Conservation (phyloP, 208 protist species). For the Tritrichomonas musculus region DNA sequence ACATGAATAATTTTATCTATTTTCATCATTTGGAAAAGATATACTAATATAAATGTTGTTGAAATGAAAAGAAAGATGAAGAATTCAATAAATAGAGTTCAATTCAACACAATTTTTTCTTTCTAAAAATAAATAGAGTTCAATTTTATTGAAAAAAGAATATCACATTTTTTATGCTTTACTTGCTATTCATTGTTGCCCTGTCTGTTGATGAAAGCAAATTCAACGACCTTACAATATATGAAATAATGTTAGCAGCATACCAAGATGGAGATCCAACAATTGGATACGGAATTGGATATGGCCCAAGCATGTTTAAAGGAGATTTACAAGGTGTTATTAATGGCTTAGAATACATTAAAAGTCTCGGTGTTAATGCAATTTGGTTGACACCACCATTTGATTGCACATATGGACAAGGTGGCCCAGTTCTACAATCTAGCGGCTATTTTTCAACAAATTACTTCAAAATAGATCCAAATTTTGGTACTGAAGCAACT, state of each 20-base stretch:
- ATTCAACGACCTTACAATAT: neutral
- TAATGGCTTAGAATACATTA: neutral
- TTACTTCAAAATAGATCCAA: conserved; percentile 4
- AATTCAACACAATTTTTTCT: too few relatives aligned
- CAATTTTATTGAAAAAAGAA: too few relatives aligned
- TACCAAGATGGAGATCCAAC: conserved; percentile 14
- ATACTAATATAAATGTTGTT: too few relatives aligned
- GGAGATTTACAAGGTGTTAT: neutral
- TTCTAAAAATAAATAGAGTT: too few relatives aligned
- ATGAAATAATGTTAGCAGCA: neutral
- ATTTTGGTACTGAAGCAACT: neutral
- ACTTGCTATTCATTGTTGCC: too few relatives aligned
- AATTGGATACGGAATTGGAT: neutral
- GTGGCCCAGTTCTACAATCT: neutral
- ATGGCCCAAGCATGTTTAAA: neutral
- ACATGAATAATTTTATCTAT: too few relatives aligned
- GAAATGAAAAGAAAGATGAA: too few relatives aligned
- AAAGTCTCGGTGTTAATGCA: neutral
- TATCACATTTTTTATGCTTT: too few relatives aligned
- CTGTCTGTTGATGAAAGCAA: too few relatives aligned
- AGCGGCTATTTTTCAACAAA: conserved; percentile 7
- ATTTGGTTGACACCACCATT: conserved; percentile 33
- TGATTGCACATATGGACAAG: neutral
- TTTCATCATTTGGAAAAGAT: too few relatives aligned
- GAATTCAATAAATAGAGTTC: too few relatives aligned